A percentile compares a stretch with the other conserved stretches of the same genome.
Conservation (phyloP, 805 yeast species). For the Wickerhamiella alocasiicola region DNA sequence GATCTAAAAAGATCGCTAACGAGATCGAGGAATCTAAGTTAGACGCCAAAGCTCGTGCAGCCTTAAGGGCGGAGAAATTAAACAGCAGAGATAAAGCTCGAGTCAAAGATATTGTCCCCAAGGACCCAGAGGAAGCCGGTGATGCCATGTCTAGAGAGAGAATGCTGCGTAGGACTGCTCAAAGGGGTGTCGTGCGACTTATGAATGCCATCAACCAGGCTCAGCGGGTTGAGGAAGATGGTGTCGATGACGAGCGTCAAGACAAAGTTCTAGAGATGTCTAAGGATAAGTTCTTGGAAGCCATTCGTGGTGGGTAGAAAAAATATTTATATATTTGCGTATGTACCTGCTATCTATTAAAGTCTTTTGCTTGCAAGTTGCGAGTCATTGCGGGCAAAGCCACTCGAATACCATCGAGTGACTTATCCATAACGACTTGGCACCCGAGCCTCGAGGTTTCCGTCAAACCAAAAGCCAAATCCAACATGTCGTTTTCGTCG, state of each 20-base stretch:
- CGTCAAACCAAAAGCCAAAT: slow-evolving; percentile 91
- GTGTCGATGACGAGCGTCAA: slow-evolving; percentile 33
- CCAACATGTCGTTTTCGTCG: slow-evolving; percentile 97
- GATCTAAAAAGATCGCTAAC: slow-evolving; percentile 59
- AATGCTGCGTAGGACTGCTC: slow-evolving; percentile 65
- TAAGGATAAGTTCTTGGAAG: slow-evolving; percentile 78
- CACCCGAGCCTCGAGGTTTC: slow-evolving; percentile 96
- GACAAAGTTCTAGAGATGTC: slow-evolving; percentile 58
- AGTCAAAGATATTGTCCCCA: slow-evolving; percentile 53
- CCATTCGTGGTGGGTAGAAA: slow-evolving; percentile 38
- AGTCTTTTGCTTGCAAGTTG: slow-evolving; percentile 73
- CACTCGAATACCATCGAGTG: slow-evolving; percentile 82
- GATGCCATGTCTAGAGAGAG: slow-evolving; percentile 53
- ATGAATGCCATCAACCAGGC: slow-evolving; percentile 76
- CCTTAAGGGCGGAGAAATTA: slow-evolving; percentile 59
- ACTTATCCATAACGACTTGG: slow-evolving; percentile 80
- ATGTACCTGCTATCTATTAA: slow-evolving; percentile 26
- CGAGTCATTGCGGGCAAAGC: slow-evolving; percentile 97
- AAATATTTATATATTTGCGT: slow-evolving; percentile 10
- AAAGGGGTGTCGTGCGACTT: slow-evolving; percentile 72
- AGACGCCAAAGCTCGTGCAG: slow-evolving; percentile 70
- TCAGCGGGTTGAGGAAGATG: slow-evolving; percentile 32
- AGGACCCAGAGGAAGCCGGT: slow-evolving; percentile 41
- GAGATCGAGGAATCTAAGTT: slow-evolving; percentile 69
- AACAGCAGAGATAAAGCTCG: slow-evolving; percentile 54